Evolutionary conservation across 352 stramenopile species (phyloP).

Genomic region (Phytopythium cucurbitacearum): DNA sequence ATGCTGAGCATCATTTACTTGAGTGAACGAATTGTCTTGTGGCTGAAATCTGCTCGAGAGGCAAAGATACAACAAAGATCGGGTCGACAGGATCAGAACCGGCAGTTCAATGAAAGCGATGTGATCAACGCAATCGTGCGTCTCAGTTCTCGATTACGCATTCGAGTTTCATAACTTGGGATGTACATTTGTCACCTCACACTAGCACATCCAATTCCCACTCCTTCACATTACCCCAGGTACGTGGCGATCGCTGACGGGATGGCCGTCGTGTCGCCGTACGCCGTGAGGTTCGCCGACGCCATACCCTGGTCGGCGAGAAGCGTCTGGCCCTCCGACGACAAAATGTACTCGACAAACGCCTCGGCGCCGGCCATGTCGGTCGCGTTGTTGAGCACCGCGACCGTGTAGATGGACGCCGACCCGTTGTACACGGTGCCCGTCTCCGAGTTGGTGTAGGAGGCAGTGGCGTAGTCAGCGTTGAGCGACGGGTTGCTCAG

Average conservation of each 20-base stretch:
- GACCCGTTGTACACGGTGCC: conserved; percentile 28
- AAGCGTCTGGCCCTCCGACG: conserved; percentile 18
- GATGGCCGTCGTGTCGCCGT: conserved; percentile 17
- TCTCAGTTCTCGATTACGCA: too few species aligned
- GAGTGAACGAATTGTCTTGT: too few species aligned
- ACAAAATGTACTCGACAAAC: conserved; percentile 25
- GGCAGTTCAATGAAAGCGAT: too few species aligned
- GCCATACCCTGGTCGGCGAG: conserved; percentile 20
- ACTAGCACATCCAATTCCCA: too few species aligned
- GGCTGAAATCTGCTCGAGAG: too few species aligned
- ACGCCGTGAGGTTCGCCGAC: conserved; percentile 22
- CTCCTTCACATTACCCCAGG: conserved; percentile 11
- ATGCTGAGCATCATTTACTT: too few species aligned
- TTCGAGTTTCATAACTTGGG: too few species aligned
- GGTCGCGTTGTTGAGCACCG: conserved; percentile 26
- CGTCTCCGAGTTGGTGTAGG: conserved; percentile 27
- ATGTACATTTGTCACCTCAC: too few species aligned
- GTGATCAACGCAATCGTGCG: too few species aligned
- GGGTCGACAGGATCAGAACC: too few species aligned
- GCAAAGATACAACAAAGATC: too few species aligned
- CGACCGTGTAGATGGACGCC: conserved; percentile 25
- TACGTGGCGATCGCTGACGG: conserved; percentile 17
- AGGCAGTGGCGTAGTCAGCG: conserved; percentile 21
- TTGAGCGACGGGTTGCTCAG: conserved; percentile 20
- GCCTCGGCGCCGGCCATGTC: conserved; percentile 25